A percentile compares a stretch with the other conserved stretches of the same genome.
Evolutionary conservation across 2,329 filamentous ascomycete genomes (phyloP).

Genomic region (Fusarium sp.): DNA sequence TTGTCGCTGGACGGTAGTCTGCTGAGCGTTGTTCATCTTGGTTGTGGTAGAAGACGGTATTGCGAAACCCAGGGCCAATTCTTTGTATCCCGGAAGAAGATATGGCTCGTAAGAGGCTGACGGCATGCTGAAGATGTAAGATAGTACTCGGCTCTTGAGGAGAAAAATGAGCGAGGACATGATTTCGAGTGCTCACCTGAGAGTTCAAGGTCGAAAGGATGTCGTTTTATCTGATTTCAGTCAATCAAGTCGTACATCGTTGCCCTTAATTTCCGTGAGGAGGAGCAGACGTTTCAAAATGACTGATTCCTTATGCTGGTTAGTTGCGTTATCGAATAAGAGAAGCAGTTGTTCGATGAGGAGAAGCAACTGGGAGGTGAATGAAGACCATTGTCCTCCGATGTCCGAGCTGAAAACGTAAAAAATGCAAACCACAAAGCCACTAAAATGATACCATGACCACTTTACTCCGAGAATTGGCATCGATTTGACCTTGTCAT

Average conservation of each 20-base stretch:
- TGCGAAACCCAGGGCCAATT: not conserved
- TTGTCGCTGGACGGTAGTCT: not conserved
- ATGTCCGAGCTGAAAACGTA: not conserved
- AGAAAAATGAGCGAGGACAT: not conserved
- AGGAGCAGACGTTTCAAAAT: fast-evolving
- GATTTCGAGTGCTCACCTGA: not conserved
- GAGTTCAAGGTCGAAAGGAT: not conserved
- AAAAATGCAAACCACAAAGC: not conserved
- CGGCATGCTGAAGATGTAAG: not conserved
- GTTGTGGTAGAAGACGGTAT: not conserved
- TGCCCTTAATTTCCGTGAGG: too few relatives aligned
- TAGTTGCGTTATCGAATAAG: not conserved
- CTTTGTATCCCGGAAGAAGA: not conserved
- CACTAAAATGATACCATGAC: not conserved
- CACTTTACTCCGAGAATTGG: not conserved
- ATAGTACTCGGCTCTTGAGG: not conserved
- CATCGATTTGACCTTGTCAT: not conserved
- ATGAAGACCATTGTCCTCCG: not conserved
- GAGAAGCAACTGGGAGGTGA: not conserved
- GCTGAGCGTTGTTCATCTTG: not conserved
- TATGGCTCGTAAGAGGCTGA: not conserved
- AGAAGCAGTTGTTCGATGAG: not conserved
- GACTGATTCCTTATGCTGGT: not conserved
- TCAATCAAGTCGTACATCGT: not conserved
- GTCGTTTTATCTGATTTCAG: not conserved